Evolutionary conservation across 768 basidiomycete genomes (phyloP), one percentile per base, ranked within the genome.

Genomic region (Suillus sp.): DNA sequence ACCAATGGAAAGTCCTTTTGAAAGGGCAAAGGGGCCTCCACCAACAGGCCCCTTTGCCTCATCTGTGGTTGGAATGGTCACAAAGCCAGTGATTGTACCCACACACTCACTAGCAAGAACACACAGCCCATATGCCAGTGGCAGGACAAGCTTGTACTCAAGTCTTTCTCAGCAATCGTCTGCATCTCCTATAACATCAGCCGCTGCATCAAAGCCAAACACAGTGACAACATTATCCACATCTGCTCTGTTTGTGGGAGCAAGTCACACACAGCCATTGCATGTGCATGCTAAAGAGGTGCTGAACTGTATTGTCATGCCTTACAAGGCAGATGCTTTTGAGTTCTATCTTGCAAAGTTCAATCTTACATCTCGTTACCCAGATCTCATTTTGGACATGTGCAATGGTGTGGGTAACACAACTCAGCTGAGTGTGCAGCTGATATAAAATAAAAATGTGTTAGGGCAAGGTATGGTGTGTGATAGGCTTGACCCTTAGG

Each of bases 371-470:
- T 8, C 32, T 14, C 8, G 16, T 0, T 59, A 59, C 11, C 57
- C 57, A 16, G 14, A 59, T 2, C 37, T 59, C 11, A 16, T 18
- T 2, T 59, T 1, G 13, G 40, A 67, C 30, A 60, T 67, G 14
- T 4, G 32, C 10, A 42, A 43, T n/a, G n/a, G n/a, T n/a, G n/a
- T n/a, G n/a, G n/a, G n/a, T n/a, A n/a, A n/a, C n/a, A n/a, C n/a
- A n/a, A n/a, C n/a, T n/a, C n/a, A n/a, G n/a, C n/a, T n/a, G n/a
- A n/a, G n/a, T n/a, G n/a, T n/a, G n/a, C n/a, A n/a, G n/a, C n/a
- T n/a, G n/a, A n/a, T n/a, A n/a, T n/a, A n/a, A n/a, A n/a, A n/a
- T n/a, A n/a, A n/a, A n/a, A n/a, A n/a, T n/a, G n/a, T n/a, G n/a
- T n/a, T n/a, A n/a, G n/a, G n/a, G n/a, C n/a, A n/a, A n/a, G n/a